Conservation (phyloP, 345 rosid species). For the Linum trigynum region DNA sequence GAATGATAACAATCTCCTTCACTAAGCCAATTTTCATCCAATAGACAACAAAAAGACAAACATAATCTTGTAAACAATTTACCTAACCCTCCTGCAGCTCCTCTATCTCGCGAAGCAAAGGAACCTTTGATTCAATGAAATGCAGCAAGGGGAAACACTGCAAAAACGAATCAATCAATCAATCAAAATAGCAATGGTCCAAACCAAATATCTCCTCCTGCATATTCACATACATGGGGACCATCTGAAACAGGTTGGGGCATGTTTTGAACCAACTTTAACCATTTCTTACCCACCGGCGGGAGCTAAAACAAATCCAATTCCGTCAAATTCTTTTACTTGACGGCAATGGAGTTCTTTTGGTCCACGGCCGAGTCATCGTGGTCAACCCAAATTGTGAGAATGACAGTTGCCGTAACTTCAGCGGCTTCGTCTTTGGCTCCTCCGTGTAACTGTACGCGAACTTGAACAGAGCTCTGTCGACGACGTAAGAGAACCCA, state of each 20-base stretch:
- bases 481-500: conserved; percentile 58
- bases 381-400: conserved; percentile 86
- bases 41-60: too few species aligned
- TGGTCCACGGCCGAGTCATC: conserved; percentile 85
- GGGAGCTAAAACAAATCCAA: conserved; percentile 80
- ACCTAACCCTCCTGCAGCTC: too few species aligned
- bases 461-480: conserved; percentile 89
- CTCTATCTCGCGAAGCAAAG: too few species aligned
- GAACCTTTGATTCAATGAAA: too few species aligned
- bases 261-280: too few species aligned
- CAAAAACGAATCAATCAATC: too few species aligned
- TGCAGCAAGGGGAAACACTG: too few species aligned
- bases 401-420: conserved; percentile 62
- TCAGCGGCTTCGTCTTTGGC: conserved; percentile 67
- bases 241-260: too few species aligned
- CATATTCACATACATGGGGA: conserved; percentile 54
- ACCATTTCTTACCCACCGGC: too few species aligned
- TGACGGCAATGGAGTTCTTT: conserved; percentile 64
- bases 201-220: conserved; percentile 75
- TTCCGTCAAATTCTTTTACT: conserved; percentile 64
- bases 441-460: conserved; percentile 91
- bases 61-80: too few species aligned
- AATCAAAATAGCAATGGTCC: too few species aligned
- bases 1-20: neutral
- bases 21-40: too few species aligned